A percentile compares a stretch with the other conserved stretches of the same genome.
Conservation (phyloP, 2,329 filamentous ascomycete species). For the Daldinia sp. region DNA sequence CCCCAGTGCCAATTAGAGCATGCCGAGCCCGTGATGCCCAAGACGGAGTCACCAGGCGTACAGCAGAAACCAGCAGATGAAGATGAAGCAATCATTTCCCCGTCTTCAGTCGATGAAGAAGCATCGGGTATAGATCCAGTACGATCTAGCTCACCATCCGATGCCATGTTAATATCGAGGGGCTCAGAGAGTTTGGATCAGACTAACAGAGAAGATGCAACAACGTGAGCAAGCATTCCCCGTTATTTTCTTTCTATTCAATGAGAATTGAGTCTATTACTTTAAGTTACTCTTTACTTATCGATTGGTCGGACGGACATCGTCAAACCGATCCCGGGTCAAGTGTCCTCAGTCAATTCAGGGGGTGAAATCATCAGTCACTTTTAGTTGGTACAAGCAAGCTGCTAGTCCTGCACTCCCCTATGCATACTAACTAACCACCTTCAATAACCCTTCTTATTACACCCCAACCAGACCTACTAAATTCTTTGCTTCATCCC, state of each 20-base stretch:
- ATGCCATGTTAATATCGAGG: constrained; percentile 51
- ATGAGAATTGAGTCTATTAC: constrained; percentile 4
- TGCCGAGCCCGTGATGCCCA: constrained; percentile 16
- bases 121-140: constrained; percentile 20
- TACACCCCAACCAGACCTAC: constrained; percentile 13
- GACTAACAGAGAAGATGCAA: constrained; percentile 38
- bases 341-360: constrained; percentile 10
- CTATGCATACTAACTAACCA: not conserved
- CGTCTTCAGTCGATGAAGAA: constrained; percentile 33
- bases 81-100: constrained; percentile 39
- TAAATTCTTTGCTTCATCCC: constrained; percentile 14
- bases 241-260: constrained; percentile 18
- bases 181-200: constrained; percentile 36
- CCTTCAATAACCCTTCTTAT: constrained; percentile 5
- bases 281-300: not conserved
- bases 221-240: constrained; percentile 41
- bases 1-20: constrained; percentile 44
- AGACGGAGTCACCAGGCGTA: constrained; percentile 19
- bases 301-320: constrained; percentile 10
- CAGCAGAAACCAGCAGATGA: constrained; percentile 32
- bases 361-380: constrained; percentile 3
- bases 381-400: constrained; percentile 8
- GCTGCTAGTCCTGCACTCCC: constrained; percentile 10
- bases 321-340: not conserved
- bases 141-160: constrained; percentile 49